Base-by-base conservation (phyloP, 176 grass and related monocot genomes). In the Musa itinerans region DNA sequence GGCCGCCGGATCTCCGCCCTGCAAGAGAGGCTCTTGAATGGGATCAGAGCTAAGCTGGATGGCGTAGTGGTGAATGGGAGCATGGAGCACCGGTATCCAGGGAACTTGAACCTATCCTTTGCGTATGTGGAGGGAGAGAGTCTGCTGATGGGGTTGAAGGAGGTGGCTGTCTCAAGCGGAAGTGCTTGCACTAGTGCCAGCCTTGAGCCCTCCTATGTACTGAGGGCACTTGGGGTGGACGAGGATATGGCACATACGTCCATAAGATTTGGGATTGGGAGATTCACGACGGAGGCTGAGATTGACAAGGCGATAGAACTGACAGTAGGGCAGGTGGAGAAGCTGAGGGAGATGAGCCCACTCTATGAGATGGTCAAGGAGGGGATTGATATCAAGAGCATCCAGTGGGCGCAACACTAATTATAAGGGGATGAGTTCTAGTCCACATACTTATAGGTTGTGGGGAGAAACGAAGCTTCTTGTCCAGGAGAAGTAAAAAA, bases 361-460 rank as follows among this genome's bases (percentile, higher is more conserved):
- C 86, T 98, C 17, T 98, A 98, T 78, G 95, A 98, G 90, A 93
- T 98, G 95, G 95, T 91, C 16, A 98, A 94, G 86, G 88, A 87
- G 34, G 90, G 90, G 8, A 98, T 98, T 4, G 69, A 98, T 79
- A 27, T 98, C 63, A 98, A 98, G 90, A 91, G 75, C 43, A 98
- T 98, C 50, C 72, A 98, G 73, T 98, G 94, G 94, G 74, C 90
- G 1, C 94, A 93, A 69, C 94, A 98, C 69, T 98, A 84, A 19
- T 74, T 17, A 25, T 65, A 19, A 69, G 67, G 21, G 5, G n/a
- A 27, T 26, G 23, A 65, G 9, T 24, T 21, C 8, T 26, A 26
- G 23, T 26, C 13, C 1, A 12, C 23, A 61, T 65, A 26, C 10
- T 12, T 65, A 65, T 65, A 13, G 11, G 63, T 26, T 16, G 20